phyloP scores from a whole-genome alignment of 768 basidiomycete species.

The Phanerochaete carnosa region DNA sequence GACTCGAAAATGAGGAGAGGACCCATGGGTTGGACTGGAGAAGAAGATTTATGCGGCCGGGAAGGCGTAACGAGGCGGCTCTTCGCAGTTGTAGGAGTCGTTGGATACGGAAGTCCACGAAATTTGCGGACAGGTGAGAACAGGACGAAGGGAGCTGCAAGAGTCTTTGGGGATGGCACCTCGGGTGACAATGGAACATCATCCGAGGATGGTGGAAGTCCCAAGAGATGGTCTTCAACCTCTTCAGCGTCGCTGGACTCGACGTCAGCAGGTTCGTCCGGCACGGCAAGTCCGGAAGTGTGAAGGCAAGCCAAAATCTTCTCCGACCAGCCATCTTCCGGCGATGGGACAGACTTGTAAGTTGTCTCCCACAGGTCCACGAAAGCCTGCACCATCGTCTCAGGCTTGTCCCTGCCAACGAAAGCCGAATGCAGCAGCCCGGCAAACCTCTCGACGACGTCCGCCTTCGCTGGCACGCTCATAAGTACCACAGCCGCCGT shows the following conservation, averaged over 20 bases:
- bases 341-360: constrained; percentile 39
- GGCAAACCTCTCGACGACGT: constrained; percentile 44
- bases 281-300: constrained; percentile 14
- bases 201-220: background rate
- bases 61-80: constrained; percentile 7
- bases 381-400: constrained; percentile 48
- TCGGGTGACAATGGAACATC: background rate
- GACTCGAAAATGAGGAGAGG: constrained; percentile 12
- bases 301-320: constrained; percentile 37
- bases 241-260: constrained; percentile 13
- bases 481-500: constrained; percentile 51
- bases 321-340: constrained; percentile 52
- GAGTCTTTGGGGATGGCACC: constrained; percentile 8
- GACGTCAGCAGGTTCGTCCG: constrained; percentile 11
- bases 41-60: constrained; percentile 14
- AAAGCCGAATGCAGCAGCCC: constrained; percentile 59
- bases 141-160: background rate
- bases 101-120: background rate
- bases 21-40: constrained; percentile 1
- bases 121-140: background rate
- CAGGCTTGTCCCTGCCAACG: constrained; percentile 46
- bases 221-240: constrained; percentile 9
- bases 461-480: constrained; percentile 36
- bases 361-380: constrained; percentile 56
- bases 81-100: constrained; percentile 10